Conservation (phyloP, 176 grass and related monocot genomes). For the Oropetium thomaeum region DNA sequence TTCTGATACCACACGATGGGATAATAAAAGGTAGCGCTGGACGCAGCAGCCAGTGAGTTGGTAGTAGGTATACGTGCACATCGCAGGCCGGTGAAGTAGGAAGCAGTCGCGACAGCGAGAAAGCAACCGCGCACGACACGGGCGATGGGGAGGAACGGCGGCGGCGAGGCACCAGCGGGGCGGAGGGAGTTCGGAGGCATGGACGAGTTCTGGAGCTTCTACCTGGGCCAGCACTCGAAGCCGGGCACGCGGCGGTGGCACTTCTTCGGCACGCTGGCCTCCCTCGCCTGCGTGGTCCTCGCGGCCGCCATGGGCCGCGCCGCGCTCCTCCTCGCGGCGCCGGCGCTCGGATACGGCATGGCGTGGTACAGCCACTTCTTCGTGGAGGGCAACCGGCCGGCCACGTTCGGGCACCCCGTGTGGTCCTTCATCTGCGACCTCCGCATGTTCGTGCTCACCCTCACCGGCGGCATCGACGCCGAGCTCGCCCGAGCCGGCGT, state of each 20-base stretch:
- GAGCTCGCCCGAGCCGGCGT: conserved; percentile 64
- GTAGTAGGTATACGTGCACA: conserved; percentile 4
- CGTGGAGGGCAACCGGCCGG: conserved; percentile 68
- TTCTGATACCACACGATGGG: no score
- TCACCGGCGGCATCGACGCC: conserved; percentile 62
- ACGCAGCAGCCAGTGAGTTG: not conserved
- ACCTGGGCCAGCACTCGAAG: conserved; percentile 86
- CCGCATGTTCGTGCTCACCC: conserved; percentile 70
- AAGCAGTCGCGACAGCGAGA: not conserved
- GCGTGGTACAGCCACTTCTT: conserved; percentile 95
- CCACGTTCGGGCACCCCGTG: conserved; percentile 70
- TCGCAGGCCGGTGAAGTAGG: not conserved
- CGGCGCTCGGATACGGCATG: conserved; percentile 61
- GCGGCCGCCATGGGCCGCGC: conserved; percentile 47
- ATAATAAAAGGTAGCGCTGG: not conserved
- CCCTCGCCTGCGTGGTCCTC: conserved; percentile 43
- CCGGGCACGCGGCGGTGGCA: conserved; percentile 66
- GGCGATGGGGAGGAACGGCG: conserved; percentile 18
- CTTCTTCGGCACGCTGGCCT: conserved; percentile 62
- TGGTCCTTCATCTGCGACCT: conserved; percentile 80
- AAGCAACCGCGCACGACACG: not conserved
- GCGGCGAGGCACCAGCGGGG: not conserved
- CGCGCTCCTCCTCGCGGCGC: conserved; percentile 40
- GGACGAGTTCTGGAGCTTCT: conserved; percentile 84
- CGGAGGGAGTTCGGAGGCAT: conserved; percentile 50